Base-by-base conservation (phyloP, 2,329 filamentous ascomycete species). In the Microsporum audouinii region DNA sequence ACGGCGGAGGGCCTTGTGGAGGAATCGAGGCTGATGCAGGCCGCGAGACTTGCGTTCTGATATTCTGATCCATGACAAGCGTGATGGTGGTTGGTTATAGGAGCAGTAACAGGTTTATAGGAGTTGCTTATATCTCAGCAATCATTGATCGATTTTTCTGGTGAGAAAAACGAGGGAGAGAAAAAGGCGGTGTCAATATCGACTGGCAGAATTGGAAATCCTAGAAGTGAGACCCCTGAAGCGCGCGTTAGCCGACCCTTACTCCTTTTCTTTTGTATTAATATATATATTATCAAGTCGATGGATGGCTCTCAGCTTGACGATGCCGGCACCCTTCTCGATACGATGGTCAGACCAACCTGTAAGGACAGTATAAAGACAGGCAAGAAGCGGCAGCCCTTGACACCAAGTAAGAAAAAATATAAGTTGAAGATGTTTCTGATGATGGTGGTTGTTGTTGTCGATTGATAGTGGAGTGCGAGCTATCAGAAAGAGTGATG, bases 11-110 rank as follows among this genome's bases (percentile, higher is more conserved):
- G 65, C 72, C 72, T 66, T 76, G 76, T 61, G 75, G 74, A 61
- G 75, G 74, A 63, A 77, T 65, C 64, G 70, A 76, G 69, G 76
- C 76, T 62, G 76, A 77, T 27, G 76, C 72, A 67, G 74, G 73
- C 62, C 74, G 71, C 66, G 74, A 75, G 66, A 73, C 72, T 65
- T 76, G 74, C 66, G 72, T 72, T 69, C 74, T 71, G 59, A 74
- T 71, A 71, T 75, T 72, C 62, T 74, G 74, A 72, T 76, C 74
- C 74, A 76, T 76, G 66, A 60, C 66, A 66, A 58, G 63, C 17
- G 57, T 45, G 41, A 14, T 31, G 57, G n/a, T 4, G 27, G 33
- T 27, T 12, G 57, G 38, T 33, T 5, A 27, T 8, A 47, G 55
- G 10, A 43, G 39, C 6, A 43, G 39, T n/a, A 43, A 43, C 39